Base-by-base conservation (phyloP, 306 rosid genomes). In the Fragaria ananassa region DNA sequence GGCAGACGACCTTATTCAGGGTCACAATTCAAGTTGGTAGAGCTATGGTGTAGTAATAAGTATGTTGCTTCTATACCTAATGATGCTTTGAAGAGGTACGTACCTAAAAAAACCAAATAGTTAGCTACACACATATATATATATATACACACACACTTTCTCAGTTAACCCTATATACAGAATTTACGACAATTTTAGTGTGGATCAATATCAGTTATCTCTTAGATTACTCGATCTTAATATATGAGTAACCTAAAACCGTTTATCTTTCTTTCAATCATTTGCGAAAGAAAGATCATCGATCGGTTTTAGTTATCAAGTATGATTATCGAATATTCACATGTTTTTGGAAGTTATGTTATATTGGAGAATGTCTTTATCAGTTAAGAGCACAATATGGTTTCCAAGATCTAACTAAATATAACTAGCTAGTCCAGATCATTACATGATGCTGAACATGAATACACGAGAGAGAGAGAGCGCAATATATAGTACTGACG, bases 21-120 rank as follows among this genome's bases (percentile, higher is more conserved):
- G 41, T 56, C 41, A 73, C 68, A 73, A 15, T 31, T 31, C n/a
- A 18, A 27, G 57, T 74, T 74, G 70, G 45, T 53, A 60, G 69
- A 74, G 25, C 23, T 19, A 51, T 53, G 19, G 56, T 44, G 69
- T 56, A 15, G 46, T 34, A 51, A 31, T 71, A 9, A 71, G 29
- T 71, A 50, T 50, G 63, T n/a, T 54, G 60, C 47, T 34, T 15
- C 27, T 18, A 44, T 18, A 14, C 7, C 4, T 46, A 68, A 37
- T 21, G 72, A 44, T 23, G 53, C 19, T 19, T 23, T 41, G 18
- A 42, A 18, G 44, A 67, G 50, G 13, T 19, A 3, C 6, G 1
- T 21, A 44, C 19, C 11, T 4, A 6, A 67, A 39, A 66, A 9
- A 6, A 39, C 13, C 29, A 54, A 9, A n/a, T 54, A 50, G 3